Evolutionary conservation across 768 basidiomycete genomes (phyloP), one percentile per base, ranked within the genome.

Genomic region (Russula vinacea): DNA sequence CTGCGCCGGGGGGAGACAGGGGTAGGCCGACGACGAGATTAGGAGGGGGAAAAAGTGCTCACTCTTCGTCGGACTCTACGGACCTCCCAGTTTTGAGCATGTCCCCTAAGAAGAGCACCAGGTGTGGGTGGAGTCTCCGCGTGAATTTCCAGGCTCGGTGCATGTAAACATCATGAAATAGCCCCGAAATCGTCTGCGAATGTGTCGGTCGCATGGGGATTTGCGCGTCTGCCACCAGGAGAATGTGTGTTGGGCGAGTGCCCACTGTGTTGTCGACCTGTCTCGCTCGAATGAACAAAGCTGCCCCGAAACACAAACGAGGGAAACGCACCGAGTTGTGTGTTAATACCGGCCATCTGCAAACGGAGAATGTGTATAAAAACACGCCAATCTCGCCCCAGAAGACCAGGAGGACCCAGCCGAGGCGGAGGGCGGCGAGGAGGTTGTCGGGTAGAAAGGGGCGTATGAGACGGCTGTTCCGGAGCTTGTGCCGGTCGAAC

Each of bases 171-270:
- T 94, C 90, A 56, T 89, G 85, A 56, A 93, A 72, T 59, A 84
- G 70, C 67, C 84, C 86, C 8, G 82, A 80, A 14, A 92, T 68
- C 76, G 82, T 19, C 85, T 84, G 73, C 90, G 92, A 8, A 88
- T 89, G 50, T 81, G 78, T 54, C 79, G 79, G 74, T 90, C 88
- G 52, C 89, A 79, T 40, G 9, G 56, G 44, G 42, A 96, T 81
- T 73, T 96, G 93, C 0, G 93, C 90, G 75, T 97, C 95, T 11
- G 94, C 88, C 33, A 94, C 78, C 39, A 96, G 77, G 22, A 97
- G 83, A 24, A 92, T 78, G 72, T 87, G 89, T 4, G 81, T 67
- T 64, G 78, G 49, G 17, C 56, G 52, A 26, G 60, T 62, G n/a
- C 51, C 49, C 13, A 19, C n/a, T 26, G n/a, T n/a, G n/a, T 32